These are phyloP conservation scores for Plasmodium gonderi DNA, from an alignment of 169 alveolate genomes.

Conservation along the genomic window DNA sequence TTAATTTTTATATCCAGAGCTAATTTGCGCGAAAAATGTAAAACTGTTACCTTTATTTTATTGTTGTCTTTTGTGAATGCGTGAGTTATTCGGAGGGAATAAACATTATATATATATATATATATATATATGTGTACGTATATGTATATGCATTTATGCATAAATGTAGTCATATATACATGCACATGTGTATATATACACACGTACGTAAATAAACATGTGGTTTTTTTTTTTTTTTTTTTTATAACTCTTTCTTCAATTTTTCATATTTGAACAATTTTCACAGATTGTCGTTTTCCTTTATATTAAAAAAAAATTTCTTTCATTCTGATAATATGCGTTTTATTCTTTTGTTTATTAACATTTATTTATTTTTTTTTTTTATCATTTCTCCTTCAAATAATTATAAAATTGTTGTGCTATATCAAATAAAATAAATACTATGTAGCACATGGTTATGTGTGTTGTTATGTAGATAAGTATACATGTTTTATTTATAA, in stretches of 20 bases:
- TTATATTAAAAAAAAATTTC: background rate
- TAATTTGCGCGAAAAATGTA: background rate
- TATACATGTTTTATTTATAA: background rate
- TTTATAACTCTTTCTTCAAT: background rate
- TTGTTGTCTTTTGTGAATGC: background rate
- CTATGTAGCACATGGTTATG: background rate
- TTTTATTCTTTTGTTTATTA: background rate
- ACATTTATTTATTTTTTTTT: too few relatives aligned
- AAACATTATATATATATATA: background rate
- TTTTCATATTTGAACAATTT: background rate
- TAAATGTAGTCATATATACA: background rate
- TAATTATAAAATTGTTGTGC: background rate
- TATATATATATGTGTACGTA: background rate
- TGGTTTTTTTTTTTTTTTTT: background rate
- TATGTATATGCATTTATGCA: background rate
- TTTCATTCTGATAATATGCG: background rate
- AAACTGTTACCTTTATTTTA: background rate
- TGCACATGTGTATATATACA: background rate
- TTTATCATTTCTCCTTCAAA: background rate
- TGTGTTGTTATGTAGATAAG: background rate
- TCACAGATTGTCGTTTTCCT: background rate
- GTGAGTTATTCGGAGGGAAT: background rate
- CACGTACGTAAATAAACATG: background rate
- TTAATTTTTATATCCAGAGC: background rate
- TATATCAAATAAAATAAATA: background rate